Evolutionary conservation across 148 eudicot species (phyloP).

Genomic region (Persicaria tinctoria): DNA sequence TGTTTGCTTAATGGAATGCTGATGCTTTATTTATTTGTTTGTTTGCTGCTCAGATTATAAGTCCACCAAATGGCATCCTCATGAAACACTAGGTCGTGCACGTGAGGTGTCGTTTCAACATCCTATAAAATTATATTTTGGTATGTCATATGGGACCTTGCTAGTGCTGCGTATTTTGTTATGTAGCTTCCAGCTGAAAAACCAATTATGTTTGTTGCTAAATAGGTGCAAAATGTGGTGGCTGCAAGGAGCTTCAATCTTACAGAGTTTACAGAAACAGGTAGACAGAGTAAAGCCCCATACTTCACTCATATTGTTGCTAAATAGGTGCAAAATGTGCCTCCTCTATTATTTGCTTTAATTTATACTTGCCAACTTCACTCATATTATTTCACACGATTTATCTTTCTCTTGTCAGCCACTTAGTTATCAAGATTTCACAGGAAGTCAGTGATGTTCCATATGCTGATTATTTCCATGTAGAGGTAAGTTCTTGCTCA

Average conservation of each 20-base stretch:
- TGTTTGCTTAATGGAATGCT: background rate
- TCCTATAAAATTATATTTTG: constrained; percentile 86
- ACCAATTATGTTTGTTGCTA: constrained; percentile 11
- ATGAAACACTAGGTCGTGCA: constrained; percentile 44
- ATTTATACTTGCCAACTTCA: background rate
- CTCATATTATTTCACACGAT: background rate
- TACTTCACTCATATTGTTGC: background rate
- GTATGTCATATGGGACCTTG: constrained; percentile 28
- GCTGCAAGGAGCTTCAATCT: constrained; percentile 77
- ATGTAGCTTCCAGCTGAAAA: background rate
- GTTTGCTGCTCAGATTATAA: constrained; percentile 39
- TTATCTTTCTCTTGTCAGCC: constrained; percentile 42
- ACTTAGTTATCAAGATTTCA: constrained; percentile 68
- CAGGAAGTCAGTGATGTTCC: constrained; percentile 93
- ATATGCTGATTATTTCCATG: constrained; percentile 85
- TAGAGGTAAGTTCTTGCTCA: constrained; percentile 51
- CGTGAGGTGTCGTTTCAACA: constrained; percentile 82
- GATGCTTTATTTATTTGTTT: background rate
- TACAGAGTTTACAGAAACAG: constrained; percentile 65
- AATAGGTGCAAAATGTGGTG: constrained; percentile 84
- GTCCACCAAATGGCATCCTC: constrained; percentile 68
- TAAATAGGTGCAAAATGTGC: background rate
- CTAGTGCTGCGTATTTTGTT: constrained; percentile 5
- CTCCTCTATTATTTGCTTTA: background rate
- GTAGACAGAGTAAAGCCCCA: constrained; percentile 19